These are phyloP conservation scores for Colletotrichum zoysiae DNA, from an alignment of 2,329 filamentous ascomycete species.

Conservation along the genomic window DNA sequence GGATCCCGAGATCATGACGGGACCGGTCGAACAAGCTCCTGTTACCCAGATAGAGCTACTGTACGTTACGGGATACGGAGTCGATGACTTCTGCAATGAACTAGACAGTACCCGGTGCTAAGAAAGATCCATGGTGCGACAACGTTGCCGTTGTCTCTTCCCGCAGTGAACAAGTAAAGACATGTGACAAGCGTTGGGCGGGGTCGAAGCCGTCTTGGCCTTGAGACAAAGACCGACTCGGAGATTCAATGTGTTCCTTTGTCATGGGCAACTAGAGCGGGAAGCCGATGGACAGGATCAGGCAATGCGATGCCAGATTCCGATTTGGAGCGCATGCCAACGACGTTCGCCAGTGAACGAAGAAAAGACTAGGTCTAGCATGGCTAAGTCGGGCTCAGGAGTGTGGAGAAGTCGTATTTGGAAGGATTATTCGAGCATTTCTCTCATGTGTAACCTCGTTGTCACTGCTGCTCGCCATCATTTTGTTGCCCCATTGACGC, in stretches of 20 bases:
- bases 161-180: constrained; percentile 12
- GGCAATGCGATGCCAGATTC: constrained; percentile 5
- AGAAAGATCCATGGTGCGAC: constrained; percentile 18
- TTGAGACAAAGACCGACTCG: constrained; percentile 30
- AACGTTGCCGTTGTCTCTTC: constrained; percentile 3
- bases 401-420: constrained; percentile 16
- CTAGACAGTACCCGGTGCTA: constrained; percentile 32
- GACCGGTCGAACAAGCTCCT: constrained; percentile 35
- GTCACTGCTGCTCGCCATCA: constrained; percentile 19
- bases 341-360: constrained; percentile 12
- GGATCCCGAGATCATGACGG: constrained; percentile 24
- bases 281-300: not conserved
- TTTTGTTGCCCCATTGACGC: constrained; percentile 39
- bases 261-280: constrained; percentile 27
- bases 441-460: constrained; percentile 1
- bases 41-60: constrained; percentile 41
- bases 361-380: not conserved
- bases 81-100: constrained; percentile 39
- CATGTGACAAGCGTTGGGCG: constrained; percentile 23
- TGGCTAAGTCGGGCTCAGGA: not conserved
- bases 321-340: constrained; percentile 27
- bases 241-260: constrained; percentile 23
- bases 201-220: constrained; percentile 15
- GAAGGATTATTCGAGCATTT: constrained; percentile 35
- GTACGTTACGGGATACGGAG: constrained; percentile 33